Base-by-base conservation (phyloP, 306 rosid species). In the Prunus kanzakura region DNA sequence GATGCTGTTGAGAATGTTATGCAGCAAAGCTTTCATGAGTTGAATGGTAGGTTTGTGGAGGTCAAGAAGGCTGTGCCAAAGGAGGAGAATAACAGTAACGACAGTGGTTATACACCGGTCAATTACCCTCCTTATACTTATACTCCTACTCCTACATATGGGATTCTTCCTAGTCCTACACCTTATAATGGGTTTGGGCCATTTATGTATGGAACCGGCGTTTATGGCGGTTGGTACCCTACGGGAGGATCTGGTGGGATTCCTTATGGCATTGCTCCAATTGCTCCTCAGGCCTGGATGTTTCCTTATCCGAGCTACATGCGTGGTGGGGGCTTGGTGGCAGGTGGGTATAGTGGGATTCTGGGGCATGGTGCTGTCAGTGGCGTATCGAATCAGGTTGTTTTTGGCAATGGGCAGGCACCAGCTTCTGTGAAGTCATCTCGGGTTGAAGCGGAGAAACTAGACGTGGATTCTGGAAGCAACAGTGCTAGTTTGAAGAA, bases 21-120 rank as follows among this genome's bases (percentile, higher is more conserved):
- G 86, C 68, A 76, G 76, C 80, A 82, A 19, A 93, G 43, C 73
- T 93, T 89, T 58, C 95, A 91, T 77, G 91, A 93, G 66, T 79
- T 93, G 84, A 80, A 84, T 72, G 98, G 96, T 72, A 88, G 87
- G 67, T 84, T 69, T 67, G 98, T 91, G 68, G 98, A 91, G 88
- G 98, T 93, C 50, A 93, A 93, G 91, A 93, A 87, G 82, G 98
- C 98, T 16, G 88, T 91, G 78, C 97, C 98, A 0, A 91, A 89
- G 75, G 91, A 89, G 69, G 89, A 76, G 14, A 84, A 80, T 60
- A 65, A 23, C 77, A 73, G 64, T 11, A 64, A 67, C 65, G 92
- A 80, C 13, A 73, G 82, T 72, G 76, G 68, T 72, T 82, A 81
- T 72, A 45, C 49, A 41, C 55, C 50, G 20, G 75, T 81, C n/a